phyloP scores from a whole-genome alignment of 371 early-diverging fungal genomes.

The Basidiobolus meristosporus region DNA sequence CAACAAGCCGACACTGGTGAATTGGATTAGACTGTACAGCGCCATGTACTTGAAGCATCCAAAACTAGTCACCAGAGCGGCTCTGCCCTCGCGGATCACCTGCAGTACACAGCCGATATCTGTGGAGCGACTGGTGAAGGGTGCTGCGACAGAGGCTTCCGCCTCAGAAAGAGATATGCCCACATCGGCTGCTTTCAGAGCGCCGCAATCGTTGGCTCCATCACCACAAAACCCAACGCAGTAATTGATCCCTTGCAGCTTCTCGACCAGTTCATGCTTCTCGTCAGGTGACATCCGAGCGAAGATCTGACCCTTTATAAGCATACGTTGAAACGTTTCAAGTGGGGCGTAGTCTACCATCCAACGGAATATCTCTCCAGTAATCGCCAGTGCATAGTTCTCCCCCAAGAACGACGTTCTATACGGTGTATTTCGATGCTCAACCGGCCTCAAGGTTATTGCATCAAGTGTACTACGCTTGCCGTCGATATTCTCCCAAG shows the following conservation, averaged over 20 bases:
- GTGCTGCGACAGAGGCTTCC: constrained; percentile 95
- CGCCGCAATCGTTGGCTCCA: constrained; percentile 99
- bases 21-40: constrained; percentile 70
- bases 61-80: constrained; percentile 93
- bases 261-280: constrained; percentile 86
- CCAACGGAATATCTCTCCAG: constrained; percentile 90
- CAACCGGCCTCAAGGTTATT: too few relatives aligned
- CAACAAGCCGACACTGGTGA: constrained; percentile 72
- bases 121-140: constrained; percentile 77
- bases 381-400: constrained; percentile 71
- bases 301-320: constrained; percentile 82
- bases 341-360: constrained; percentile 62
- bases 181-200: constrained; percentile 93
- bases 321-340: constrained; percentile 48
- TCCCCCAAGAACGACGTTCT: too few relatives aligned
- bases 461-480: too few relatives aligned
- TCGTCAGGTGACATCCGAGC: constrained; percentile 99
- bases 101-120: constrained; percentile 85
- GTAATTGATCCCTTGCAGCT: constrained; percentile 73
- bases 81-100: constrained; percentile 91
- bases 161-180: constrained; percentile 96
- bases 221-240: constrained; percentile 97
- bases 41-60: constrained; percentile 97
- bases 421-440: too few relatives aligned
- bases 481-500: too few relatives aligned